Evolutionary conservation across 2,329 filamentous ascomycete genomes (phyloP), one percentile per base, ranked within the genome.

Genomic region (Aspergillus puulaauensis): DNA sequence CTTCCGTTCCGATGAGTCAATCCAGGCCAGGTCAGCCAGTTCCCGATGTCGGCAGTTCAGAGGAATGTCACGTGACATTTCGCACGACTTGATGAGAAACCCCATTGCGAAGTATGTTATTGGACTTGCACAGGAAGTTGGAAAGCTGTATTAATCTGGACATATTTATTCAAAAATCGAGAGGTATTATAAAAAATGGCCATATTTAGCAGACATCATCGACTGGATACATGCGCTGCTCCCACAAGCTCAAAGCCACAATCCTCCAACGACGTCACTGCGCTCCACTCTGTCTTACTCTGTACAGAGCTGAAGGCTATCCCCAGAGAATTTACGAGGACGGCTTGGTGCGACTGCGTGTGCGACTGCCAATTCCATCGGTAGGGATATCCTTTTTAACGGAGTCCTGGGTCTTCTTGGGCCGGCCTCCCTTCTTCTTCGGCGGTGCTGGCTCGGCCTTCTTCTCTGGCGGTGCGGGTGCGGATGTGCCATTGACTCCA

Each of bases 331-430:
- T 6, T 57, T 40, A 61, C 21, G 54, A 66, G 17, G 65, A 59
- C 41, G 62, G 62, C 62, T 76, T 72, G 48, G 71, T 72, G 27
- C 73, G 72, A 60, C 73, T 76, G 50, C 74, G 71, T 43, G 74
- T 76, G 37, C 74, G 67, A 59, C 71, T 75, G 35, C 74, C 72
- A 58, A 73, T 68, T 9, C 74, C 71, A 64, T 71, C 70, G 19
- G 62, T 64, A 9, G 70, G 64, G 31, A 69, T 59, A 8, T 59
- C 51, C 54, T 66, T 68, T 54, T 70, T 71, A 50, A 63, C 50
- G 14, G 63, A 46, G 21, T 69, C 66, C 59, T 72, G 69, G 17
- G 62, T 66, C 55, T 73, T 75, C 61, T 72, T 74, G 4, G 69
- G 62, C 14, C 69, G 69, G 19, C 64, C 64, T 12, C 62, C 54